Conservation (phyloP, 768 basidiomycete genomes). For the Hypsizygus marmoreus region DNA sequence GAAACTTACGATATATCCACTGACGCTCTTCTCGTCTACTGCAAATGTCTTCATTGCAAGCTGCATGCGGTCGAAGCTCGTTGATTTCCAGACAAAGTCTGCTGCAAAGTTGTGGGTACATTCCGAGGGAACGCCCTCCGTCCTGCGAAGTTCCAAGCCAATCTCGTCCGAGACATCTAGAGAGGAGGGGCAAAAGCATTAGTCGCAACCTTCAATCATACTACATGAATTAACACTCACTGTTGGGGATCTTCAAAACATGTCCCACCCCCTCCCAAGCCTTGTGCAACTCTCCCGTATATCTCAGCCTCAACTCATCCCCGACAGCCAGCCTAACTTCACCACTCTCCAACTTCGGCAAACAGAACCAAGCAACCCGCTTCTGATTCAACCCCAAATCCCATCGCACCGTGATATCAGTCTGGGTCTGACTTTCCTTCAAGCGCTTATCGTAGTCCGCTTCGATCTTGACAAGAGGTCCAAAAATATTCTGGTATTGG, state of each 20-base stretch:
- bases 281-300: constrained; percentile 86
- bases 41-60: constrained; percentile 99
- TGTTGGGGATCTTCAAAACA: constrained; percentile 99
- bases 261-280: constrained; percentile 98
- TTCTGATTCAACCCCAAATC: constrained; percentile 98
- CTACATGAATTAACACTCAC: constrained; percentile 46
- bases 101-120: constrained; percentile 93
- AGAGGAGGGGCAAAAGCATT: too few relatives aligned
- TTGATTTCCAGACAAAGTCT: constrained; percentile 99
- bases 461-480: constrained; percentile 98
- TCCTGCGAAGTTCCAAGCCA: constrained; percentile 85
- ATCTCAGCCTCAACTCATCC: constrained; percentile 90
- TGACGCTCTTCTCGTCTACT: constrained; percentile 98
- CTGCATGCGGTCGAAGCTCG: constrained; percentile 99
- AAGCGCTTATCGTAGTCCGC: constrained; percentile 98
- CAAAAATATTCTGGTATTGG: constrained; percentile 99
- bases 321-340: constrained; percentile 97
- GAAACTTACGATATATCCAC: constrained; percentile 90
- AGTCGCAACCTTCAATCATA: constrained; percentile 12
- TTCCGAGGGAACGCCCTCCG: constrained; percentile 92
- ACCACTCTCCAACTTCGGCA: constrained; percentile 97
- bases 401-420: constrained; percentile 94
- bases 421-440: constrained; percentile 99
- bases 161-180: constrained; percentile 99
- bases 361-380: constrained; percentile 95